Evolutionary conservation across 2,329 filamentous ascomycete genomes (phyloP), one percentile per base, ranked within the genome.

Genomic region (Drechslera avenae): DNA sequence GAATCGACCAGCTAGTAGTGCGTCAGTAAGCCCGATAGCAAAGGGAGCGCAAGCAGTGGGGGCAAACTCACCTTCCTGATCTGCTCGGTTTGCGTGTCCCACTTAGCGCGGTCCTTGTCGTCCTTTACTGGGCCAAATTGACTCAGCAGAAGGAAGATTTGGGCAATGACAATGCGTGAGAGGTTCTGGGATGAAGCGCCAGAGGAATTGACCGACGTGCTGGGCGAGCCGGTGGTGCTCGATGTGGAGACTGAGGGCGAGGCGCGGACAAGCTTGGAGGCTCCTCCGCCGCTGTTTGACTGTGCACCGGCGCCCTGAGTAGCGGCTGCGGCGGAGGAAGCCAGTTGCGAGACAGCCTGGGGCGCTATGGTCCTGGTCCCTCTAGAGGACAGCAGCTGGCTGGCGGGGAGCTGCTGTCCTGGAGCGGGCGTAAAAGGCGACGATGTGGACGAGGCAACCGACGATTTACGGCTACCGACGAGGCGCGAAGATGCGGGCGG

Each of bases 61-160:
- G 18, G 37, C 46, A 39, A 68, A 10, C 83, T 72, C 80, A 95
- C 91, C 84, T 95, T 96, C 75, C 87, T 86, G 68, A 99, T 88
- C 79, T 96, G 92, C 68, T 95, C 90, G 70, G 86, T 87, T 78
- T 96, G 92, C 62, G 87, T 82, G 75, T 96, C 91, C 88, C 90
- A 96, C 89, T 95, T 96, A 69, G 85, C 84, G 70, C 87, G 86
- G 71, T 89, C 91, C 78, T 91, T 91, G 74, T 96, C 93, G 79
- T 97, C 91, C 75, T 94, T 97, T 72, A 97, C 88, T 28, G 91
- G 91, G 17, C 68, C 67, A 36, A 73, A 67, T 52, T 73, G 71
- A 78, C 92, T 94, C 61, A 99, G 83, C 50, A 99, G 84, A 59
- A 99, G 86, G 78, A 94, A 96, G 62, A 97, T 86, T 80, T 99